Evolutionary conservation across 2,329 filamentous ascomycete species (phyloP).

Genomic region (Cercospora canescens): DNA sequence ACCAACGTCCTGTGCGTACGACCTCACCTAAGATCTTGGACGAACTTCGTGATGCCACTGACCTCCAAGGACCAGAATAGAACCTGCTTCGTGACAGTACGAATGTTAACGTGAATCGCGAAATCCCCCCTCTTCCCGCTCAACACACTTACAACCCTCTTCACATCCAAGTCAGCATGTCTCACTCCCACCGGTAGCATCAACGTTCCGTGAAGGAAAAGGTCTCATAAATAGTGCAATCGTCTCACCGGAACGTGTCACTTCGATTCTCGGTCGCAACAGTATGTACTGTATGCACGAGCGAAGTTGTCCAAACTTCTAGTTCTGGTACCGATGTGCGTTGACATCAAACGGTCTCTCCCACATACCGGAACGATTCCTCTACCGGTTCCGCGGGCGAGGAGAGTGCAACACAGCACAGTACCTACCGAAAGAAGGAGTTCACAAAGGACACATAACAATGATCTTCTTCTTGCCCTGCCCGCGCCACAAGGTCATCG

Average conservation of each 20-base stretch:
- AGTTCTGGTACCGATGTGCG: neutral
- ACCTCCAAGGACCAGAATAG: neutral
- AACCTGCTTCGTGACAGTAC: neutral
- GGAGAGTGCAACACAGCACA: neutral
- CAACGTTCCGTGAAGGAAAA: too few species aligned
- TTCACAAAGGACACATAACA: too few species aligned
- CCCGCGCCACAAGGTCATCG: neutral
- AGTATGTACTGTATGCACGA: neutral
- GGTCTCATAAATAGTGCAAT: too few species aligned
- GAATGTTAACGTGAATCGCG: neutral
- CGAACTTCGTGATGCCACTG: neutral
- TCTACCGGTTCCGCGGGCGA: neutral
- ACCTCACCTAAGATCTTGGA: neutral
- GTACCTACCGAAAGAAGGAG: too few species aligned
- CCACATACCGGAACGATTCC: neutral
- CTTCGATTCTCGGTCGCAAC: too few species aligned
- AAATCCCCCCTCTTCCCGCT: too few species aligned
- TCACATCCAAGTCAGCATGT: neutral
- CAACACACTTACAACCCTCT: neutral
- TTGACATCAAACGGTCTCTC: neutral
- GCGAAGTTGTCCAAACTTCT: neutral
- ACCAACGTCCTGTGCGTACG: neutral
- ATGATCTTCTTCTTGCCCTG: neutral
- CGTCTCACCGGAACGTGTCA: neutral
- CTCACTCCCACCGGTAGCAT: neutral